Base-by-base conservation (phyloP, 2,329 filamentous ascomycete genomes). In the Diaporthe eres region DNA sequence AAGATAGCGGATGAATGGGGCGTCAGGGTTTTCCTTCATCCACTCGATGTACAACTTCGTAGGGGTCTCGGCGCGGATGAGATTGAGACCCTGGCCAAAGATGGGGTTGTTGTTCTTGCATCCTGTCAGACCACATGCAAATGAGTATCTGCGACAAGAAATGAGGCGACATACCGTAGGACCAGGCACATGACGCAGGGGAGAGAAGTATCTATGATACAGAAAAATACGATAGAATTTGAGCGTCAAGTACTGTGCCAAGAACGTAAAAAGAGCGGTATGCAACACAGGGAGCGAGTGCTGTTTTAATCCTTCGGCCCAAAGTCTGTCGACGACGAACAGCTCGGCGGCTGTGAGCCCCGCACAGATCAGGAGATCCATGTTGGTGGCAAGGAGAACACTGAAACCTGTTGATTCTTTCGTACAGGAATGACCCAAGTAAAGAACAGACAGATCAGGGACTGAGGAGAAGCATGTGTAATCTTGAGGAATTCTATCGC, bases 71-170 rank as follows among this genome's bases (percentile, higher is more conserved):
- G 82, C 79, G 49, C 47, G 77, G 61, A 83, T 77, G 57, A 83
- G 81, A 19, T 83, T 84, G 28, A 82, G 74, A 61, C 81, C 81
- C 77, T 88, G 85, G 9, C 87, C 87, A 17, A 88, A 75, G 55
- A 87, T 78, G 61, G 83, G 81, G 55, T 81, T 78, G 49, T 85
- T 82, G 68, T 86, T 81, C 85, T 87, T 42, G 28, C 2, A 25
- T 25, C 15, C n/a, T 19, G 44, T 61, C 13, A 61, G 70, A 42
- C 42, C 39, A 34, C 37, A 49, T 19, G 34, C 37, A 4, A 44
- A 44, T 57, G 9, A 12, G 3, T 5, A 7, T 39, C 22, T 22
- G 2, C 28, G 1, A 17, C 19, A 15, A 7, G 19, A 22, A 67
- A 6, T 28, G 19, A 17, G 19, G 19, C 10, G 25, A 71, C 70